Conservation (phyloP, 2,329 filamentous ascomycete genomes). For the Polytolypa hystricis region DNA sequence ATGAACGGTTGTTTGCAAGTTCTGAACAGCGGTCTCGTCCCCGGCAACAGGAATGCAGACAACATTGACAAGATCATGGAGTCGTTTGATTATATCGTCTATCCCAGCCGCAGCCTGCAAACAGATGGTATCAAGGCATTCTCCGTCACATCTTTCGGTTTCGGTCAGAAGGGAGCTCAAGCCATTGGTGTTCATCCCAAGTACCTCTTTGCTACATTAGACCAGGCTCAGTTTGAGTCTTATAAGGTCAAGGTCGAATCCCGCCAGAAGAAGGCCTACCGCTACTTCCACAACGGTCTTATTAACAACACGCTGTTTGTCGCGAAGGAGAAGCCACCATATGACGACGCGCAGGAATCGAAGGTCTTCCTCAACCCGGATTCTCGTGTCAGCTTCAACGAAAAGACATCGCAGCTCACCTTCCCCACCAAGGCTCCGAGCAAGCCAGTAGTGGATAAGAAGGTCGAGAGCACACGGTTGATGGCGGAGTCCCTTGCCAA, state of each 20-base stretch:
- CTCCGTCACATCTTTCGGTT: conserved; percentile 97
- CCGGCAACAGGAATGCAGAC: conserved; percentile 95
- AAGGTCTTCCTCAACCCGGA: conserved; percentile 89
- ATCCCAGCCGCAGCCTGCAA: conserved; percentile 88
- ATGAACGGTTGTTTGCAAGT: conserved; percentile 97
- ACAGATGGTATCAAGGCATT: conserved; percentile 98
- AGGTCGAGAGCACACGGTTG: conserved; percentile 55
- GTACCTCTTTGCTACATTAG: conserved; percentile 90
- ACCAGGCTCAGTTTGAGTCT: conserved; percentile 65
- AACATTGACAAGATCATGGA: conserved; percentile 96
- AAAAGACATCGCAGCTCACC: conserved; percentile 69
- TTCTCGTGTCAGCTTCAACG: conserved; percentile 72
- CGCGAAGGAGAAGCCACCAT: conserved; percentile 84
- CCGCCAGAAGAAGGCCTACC: conserved; percentile 96
- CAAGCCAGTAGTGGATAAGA: conserved; percentile 39
- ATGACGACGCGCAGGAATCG: conserved; percentile 75
- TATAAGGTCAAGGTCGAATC: conserved; percentile 85
- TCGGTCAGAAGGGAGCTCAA: conserved; percentile 97
- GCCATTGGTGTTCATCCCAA: conserved; percentile 93
- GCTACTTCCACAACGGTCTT: conserved; percentile 95
- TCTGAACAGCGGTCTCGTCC: conserved; percentile 84
- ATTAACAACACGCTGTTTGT: conserved; percentile 98
- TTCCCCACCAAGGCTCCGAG: conserved; percentile 63
- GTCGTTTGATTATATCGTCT: conserved; percentile 95
- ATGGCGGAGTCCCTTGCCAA: conserved; percentile 69